Conservation (phyloP, 108 stramenopile species). For the Mediolabrus comicus region DNA sequence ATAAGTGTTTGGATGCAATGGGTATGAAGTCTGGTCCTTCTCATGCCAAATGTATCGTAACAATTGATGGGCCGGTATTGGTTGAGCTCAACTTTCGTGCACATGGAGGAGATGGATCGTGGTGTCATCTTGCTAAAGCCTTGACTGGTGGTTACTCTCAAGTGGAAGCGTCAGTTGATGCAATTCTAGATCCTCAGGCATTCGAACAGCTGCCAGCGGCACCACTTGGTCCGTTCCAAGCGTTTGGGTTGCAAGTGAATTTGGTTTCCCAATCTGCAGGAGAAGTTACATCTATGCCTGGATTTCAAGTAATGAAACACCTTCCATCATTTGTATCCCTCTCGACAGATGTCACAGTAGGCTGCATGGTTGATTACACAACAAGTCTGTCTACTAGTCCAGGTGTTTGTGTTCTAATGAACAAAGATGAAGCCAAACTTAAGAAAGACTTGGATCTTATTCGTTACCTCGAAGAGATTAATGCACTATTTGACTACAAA, state of each 20-base stretch:
- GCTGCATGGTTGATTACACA: slow-evolving; percentile 62
- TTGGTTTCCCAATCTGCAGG: slow-evolving; percentile 63
- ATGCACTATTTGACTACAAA: slow-evolving; percentile 67
- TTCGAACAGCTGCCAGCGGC: slow-evolving; percentile 58
- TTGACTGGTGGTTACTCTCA: slow-evolving; percentile 51
- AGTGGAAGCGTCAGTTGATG: slow-evolving; percentile 64
- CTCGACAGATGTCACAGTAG: slow-evolving; percentile 44
- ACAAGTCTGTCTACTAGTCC: slow-evolving; percentile 59
- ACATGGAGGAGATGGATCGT: slow-evolving; percentile 73
- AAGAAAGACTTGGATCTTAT: slow-evolving; percentile 62
- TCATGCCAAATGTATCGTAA: slow-evolving; percentile 36
- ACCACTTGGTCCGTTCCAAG: slow-evolving; percentile 80
- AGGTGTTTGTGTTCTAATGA: slow-evolving; percentile 69
- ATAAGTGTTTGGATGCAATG: slow-evolving; percentile 33
- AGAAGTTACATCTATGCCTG: slow-evolving; percentile 57
- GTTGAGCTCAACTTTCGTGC: slow-evolving; percentile 61
- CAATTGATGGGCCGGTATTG: slow-evolving; percentile 45
- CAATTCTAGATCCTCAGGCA: slow-evolving; percentile 62
- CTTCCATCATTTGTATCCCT: slow-evolving; percentile 60
- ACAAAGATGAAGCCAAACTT: slow-evolving; percentile 48
- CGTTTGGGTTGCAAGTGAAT: slow-evolving; percentile 83
- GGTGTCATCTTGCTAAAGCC: slow-evolving; percentile 32
- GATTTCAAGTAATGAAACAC: slow-evolving; percentile 59
- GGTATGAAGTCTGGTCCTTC: slow-evolving; percentile 37
- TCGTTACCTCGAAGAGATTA: slow-evolving; percentile 66